Evolutionary conservation across 148 eudicot genomes (phyloP), one percentile per base, ranked within the genome.

Genomic region (Fagopyrum esculentum): DNA sequence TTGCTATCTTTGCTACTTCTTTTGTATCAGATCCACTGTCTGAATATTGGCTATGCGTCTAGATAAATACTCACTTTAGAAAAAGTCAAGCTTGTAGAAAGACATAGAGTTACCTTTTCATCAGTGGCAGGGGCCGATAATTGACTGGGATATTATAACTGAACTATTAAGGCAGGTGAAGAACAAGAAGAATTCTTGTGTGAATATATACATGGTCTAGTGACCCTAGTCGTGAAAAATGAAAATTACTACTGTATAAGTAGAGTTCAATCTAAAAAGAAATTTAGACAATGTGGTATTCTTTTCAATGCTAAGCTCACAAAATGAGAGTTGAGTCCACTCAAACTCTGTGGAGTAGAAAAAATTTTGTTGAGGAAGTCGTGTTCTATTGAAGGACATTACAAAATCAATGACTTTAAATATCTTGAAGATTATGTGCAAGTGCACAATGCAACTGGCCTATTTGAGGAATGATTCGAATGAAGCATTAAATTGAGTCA

Each of bases 31-130:
- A 60, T 22, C 29, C 2, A 3, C 66, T 8, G 13, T 6, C 35
- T 22, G 12, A 17, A 56, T 56, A 17, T 17, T 56, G 19, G 30
- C 40, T 26, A 60, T 26, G 40, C 35, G 19, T 6, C 66, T 60
- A 22, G 66, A 9, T 6, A 13, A 19, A 26, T 60, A 60, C 10
- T 60, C 66, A 17, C 66, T 60, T 2, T 60, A 40, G 29, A 60
- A 60, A 12, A 60, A 60, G 40, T 60, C 13, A 26, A 60, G 66
- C 43, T 60, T 60, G 66, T 60, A 60, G 66, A 60, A 22, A 26
- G 66, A 60, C 35, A 60, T 22, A 6, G 40, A 22, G 1, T 26
- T 0, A 60, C 40, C 15, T 22, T 26, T 60, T 22, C 40, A 26
- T 26, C 26, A 60, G 66, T 60, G 40, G 66, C 8, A 60, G 66